phyloP scores from a whole-genome alignment of 768 basidiomycete species.

The Phanerochaete carnosa region DNA sequence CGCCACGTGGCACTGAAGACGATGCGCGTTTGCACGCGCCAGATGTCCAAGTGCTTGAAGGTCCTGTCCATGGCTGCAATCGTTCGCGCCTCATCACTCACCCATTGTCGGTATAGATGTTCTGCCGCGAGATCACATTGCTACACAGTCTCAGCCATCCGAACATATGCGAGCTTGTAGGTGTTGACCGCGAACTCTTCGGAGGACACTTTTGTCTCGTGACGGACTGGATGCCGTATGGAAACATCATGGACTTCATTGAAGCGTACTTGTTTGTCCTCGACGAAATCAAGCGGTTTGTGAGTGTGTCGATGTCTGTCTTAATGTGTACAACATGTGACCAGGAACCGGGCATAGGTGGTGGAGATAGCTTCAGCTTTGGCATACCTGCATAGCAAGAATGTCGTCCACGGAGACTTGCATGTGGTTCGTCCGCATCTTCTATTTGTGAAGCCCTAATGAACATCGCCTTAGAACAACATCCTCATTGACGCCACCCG shows the following conservation, averaged over 20 bases:
- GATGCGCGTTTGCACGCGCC: no score
- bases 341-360: background rate
- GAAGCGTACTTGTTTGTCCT: background rate
- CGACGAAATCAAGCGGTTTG: background rate
- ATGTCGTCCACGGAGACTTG: slow-evolving; percentile 8
- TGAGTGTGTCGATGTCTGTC: background rate
- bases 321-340: no score
- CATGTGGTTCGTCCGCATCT: background rate
- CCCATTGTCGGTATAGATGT: background rate
- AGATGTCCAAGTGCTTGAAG: background rate
- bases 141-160: background rate
- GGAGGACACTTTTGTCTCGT: slow-evolving; percentile 1
- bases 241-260: slow-evolving; percentile 6
- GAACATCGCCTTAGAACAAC: slow-evolving; percentile 1
- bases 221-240: slow-evolving; percentile 6
- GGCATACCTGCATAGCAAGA: slow-evolving; percentile 3
- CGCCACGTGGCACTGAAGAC: slow-evolving; percentile 1
- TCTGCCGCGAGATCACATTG: background rate
- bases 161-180: background rate
- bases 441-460: no score
- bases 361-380: slow-evolving; percentile 4
- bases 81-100: no score
- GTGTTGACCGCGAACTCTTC: background rate
- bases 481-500: slow-evolving; percentile 9
- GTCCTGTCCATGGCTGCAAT: no score